Base-by-base conservation (phyloP, 2,329 filamentous ascomycete species). In the Triangularia setosa region DNA sequence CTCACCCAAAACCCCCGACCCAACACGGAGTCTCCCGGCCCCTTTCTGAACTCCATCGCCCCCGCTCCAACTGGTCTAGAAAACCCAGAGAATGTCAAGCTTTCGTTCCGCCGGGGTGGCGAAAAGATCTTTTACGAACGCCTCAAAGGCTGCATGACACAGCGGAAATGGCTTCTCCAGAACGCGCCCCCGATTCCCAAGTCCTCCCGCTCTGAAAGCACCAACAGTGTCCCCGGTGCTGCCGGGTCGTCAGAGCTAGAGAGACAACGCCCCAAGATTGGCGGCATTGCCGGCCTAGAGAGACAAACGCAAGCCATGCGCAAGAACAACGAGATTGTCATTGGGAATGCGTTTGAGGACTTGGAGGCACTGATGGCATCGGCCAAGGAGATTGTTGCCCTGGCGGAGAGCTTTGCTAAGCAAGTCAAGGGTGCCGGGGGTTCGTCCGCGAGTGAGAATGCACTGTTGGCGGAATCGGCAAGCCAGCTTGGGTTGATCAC, bases 311-410 rank as follows among this genome's bases (percentile, higher is more conserved):
- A 94, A 5, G 91, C 93, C 70, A 86, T 93, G 73, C 90, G 92
- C 64, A 94, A 92, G 78, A 97, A 96, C 75, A 98, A 97, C 71
- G 93, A 97, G 76, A 79, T 92, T 9, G 89, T 97, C 58, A 97
- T 99, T 68, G 94, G 94, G 25, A 93, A 87, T 69, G 93, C 95
- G 0, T 99, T 99, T 72, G 94, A 97, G 74, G 95, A 99, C 73
- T 84, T 99, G 0, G 94, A 98, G 74, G 93, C 95, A 3, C 82
- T 99, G 40, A 99, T 98, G 94, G 92, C 93, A 2, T 97, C 94
- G 3, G 95, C 95, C 4, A 97, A 98, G 74, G 92, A 99, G 74
- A 92, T 99, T 58, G 90, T 98, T 59, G 92, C 93, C 4, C 87
- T 99, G 52, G 95, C 95, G 0, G 94, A 98, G 76, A 88, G 88